Evolutionary conservation across 2,329 filamentous ascomycete species (phyloP), one percentile per base, ranked within the genome.

Genomic region (Niveomyces coronatus): DNA sequence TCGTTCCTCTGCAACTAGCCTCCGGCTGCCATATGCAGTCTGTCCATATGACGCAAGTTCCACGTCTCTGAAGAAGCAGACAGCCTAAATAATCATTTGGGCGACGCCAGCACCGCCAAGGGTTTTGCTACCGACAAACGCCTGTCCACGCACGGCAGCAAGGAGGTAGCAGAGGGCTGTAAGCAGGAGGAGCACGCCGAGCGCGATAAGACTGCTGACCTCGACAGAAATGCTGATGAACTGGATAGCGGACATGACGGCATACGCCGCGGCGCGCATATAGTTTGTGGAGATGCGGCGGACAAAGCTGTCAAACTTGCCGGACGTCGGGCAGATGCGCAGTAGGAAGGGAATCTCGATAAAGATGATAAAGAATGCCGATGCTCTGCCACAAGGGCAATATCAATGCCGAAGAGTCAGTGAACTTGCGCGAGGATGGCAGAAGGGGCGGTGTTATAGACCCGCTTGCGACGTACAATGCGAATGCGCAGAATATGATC

Each of bases 251-350:
- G 77, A 83, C 83, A 96, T 89, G 57, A 76, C 64, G 41, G 65
- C 63, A 64, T 98, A 98, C 56, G 94, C 82, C 41, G 69, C 82
- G 15, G 89, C 89, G 63, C 91, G 87, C 80, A 91, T 93, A 68
- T 88, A 96, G 70, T 95, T 96, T 43, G 88, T 94, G 46, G 86
- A 86, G 68, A 98, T 85, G 54, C 76, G 81, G 62, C 89, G 87
- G 61, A 98, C 89, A 58, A 87, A 81, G 48, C 66, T 68, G 61
- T 98, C 91, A 65, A 98, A 98, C 47, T 75, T 79, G 47, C 80
- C 63, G 11, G 89, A 96, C 5, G 91, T 98, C 42, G 91, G 91
- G 68, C 91, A 98, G 67, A 98, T 95, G 63, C 91, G 85, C 45
- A 98, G 80, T 41, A 98, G 83, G 43, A 96, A 80, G 19, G 91